Percentiles rank a stretch among this genome's conserved stretches.
Conservation (phyloP, 495 filamentous ascomycete species). For the Penicillium chermesinum region DNA sequence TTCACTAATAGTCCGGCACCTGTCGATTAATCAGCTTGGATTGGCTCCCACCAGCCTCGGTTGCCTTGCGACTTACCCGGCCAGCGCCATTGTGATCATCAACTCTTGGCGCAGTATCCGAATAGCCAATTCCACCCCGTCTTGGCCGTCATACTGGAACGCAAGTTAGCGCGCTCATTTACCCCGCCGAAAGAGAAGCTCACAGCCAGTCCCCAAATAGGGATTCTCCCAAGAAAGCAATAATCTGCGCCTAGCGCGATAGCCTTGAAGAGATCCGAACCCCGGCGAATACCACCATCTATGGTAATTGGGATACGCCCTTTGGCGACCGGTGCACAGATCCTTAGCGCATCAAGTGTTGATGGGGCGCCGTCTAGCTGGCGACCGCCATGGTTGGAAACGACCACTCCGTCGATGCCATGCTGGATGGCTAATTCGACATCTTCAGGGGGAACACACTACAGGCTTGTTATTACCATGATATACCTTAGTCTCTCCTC, state of each 20-base stretch:
- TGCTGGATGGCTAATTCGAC: conserved; percentile 40
- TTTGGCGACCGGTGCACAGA: conserved; percentile 42
- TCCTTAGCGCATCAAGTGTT: conserved; percentile 57
- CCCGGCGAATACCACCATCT: conserved; percentile 13
- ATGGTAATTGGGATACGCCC: conserved; percentile 10
- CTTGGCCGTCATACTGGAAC: conserved; percentile 37
- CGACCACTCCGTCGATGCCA: conserved; percentile 55
- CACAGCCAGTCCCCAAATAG: conserved; percentile 22
- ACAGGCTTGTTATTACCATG: conserved; percentile 3
- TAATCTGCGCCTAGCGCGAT: conserved; percentile 12
- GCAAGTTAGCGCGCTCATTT: conserved; percentile 1
- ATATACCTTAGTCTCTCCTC: too few relatives aligned
- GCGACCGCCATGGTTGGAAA: conserved; percentile 64
- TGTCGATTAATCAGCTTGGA: background rate
- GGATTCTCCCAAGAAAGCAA: conserved; percentile 7
- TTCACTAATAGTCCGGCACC: conserved; percentile 19
- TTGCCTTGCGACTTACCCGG: conserved; percentile 29
- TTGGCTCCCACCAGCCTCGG: too few relatives aligned
- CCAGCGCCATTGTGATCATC: conserved; percentile 34
- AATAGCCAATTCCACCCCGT: conserved; percentile 35
- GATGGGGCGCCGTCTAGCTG: conserved; percentile 57
- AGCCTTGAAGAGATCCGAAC: conserved; percentile 14
- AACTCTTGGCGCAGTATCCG: conserved; percentile 36
- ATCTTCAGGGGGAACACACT: conserved; percentile 53
- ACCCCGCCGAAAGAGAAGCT: background rate